phyloP scores from a whole-genome alignment of 768 basidiomycete genomes.

The Hericium erinaceus region DNA sequence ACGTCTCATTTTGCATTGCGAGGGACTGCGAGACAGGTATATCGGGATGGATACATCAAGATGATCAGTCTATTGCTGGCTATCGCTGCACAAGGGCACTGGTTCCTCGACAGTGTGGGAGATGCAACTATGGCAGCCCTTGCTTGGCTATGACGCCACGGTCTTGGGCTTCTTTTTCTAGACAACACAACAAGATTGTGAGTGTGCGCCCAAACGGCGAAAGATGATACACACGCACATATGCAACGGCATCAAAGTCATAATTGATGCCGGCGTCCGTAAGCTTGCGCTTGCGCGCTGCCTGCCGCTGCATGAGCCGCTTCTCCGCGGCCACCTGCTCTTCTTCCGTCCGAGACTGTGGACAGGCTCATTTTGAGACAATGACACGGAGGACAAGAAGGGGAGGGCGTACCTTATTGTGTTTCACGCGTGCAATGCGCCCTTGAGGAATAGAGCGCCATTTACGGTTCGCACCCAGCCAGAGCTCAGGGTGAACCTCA shows the following conservation, averaged over 20 bases:
- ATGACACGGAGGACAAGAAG: neutral
- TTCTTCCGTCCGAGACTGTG: slow-evolving; percentile 63
- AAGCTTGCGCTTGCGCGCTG: slow-evolving; percentile 69
- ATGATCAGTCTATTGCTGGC: neutral
- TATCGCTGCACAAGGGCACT: neutral
- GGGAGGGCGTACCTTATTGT: slow-evolving; percentile 56
- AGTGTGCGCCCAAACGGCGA: neutral
- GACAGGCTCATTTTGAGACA: neutral
- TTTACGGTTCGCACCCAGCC: slow-evolving; percentile 95
- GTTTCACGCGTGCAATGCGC: slow-evolving; percentile 58
- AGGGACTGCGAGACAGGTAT: no score
- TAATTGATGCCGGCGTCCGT: slow-evolving; percentile 80
- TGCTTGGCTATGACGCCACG: neutral
- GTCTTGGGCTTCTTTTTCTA: slow-evolving; percentile 3
- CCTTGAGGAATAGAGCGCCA: slow-evolving; percentile 72
- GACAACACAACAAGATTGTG: neutral
- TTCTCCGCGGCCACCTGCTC: slow-evolving; percentile 56
- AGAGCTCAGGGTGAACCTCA: slow-evolving; percentile 85
- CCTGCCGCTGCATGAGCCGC: slow-evolving; percentile 69
- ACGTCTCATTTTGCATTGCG: no score
- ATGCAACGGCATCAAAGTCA: slow-evolving; percentile 70
- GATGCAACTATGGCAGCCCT: no score
- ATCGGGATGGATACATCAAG: neutral
- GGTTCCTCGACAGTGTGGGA: no score
- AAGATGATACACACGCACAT: slow-evolving; percentile 57